Evolutionary conservation across 164 flowering plant species (phyloP).

Genomic region (Chimonanthus praecox): DNA sequence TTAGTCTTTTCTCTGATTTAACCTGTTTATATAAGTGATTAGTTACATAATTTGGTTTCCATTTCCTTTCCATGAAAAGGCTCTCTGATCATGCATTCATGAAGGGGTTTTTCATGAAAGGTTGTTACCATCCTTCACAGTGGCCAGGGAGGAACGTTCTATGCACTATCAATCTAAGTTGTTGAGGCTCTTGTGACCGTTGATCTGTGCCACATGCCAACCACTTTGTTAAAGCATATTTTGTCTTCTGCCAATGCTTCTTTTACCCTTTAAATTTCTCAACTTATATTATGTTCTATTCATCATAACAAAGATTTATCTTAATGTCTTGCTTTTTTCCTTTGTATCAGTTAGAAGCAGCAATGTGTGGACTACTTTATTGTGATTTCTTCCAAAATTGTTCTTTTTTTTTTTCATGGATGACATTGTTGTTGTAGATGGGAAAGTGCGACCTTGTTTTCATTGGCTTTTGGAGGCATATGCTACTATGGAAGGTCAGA

Average conservation of each 20-base stretch:
- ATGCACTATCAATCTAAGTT: too few species aligned
- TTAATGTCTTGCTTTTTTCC: not conserved
- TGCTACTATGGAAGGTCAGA: conserved; percentile 85
- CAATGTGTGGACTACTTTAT: not conserved
- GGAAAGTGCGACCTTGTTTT: conserved; percentile 78
- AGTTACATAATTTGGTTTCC: too few species aligned
- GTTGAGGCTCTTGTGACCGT: too few species aligned
- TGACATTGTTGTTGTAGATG: conserved; percentile 59
- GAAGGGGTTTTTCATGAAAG: too few species aligned
- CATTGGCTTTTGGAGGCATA: conserved; percentile 68
- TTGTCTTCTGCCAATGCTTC: not conserved
- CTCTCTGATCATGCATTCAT: too few species aligned
- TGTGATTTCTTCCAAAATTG: not conserved
- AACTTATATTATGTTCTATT: not conserved
- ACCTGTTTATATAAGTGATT: too few species aligned
- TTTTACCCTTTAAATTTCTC: not conserved
- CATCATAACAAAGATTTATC: not conserved
- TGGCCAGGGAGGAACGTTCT: too few species aligned
- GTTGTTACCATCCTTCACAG: too few species aligned
- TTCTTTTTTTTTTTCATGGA: not conserved
- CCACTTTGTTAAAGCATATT: not conserved
- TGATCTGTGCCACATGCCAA: too few species aligned
- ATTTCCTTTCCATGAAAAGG: too few species aligned
- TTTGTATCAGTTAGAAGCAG: not conserved
- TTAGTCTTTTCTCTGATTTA: too few species aligned